phyloP scores from a whole-genome alignment of 2,329 filamentous ascomycete genomes.

The Neonectria magnoliae region DNA sequence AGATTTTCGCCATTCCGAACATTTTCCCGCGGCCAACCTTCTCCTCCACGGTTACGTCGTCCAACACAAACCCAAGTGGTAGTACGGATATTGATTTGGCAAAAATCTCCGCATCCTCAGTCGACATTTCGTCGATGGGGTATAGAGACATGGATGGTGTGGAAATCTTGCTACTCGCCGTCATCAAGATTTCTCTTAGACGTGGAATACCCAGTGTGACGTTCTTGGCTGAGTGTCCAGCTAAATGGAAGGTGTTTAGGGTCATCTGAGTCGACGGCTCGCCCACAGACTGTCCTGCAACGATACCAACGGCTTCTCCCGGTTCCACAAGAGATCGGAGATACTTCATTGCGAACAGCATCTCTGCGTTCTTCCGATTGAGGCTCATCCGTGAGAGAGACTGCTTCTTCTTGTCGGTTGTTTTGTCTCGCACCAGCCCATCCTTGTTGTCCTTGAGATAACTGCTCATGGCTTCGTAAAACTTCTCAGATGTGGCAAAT shows the following conservation, averaged over 20 bases:
- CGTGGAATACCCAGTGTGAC: conserved; percentile 98
- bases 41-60: conserved; percentile 84
- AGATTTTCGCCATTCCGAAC: conserved; percentile 81
- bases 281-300: conserved; percentile 95
- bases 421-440: conserved; percentile 62
- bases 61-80: conserved; percentile 83
- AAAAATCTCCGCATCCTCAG: conserved; percentile 78
- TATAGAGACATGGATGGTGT: conserved; percentile 91
- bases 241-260: conserved; percentile 98
- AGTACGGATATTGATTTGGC: conserved; percentile 92
- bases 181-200: conserved; percentile 98
- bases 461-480: conserved; percentile 75
- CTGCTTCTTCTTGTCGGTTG: conserved; percentile 46
- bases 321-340: conserved; percentile 91
- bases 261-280: conserved; percentile 99
- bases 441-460: conserved; percentile 84
- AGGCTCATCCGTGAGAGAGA: conserved; percentile 52
- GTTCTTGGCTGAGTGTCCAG: conserved; percentile 97
- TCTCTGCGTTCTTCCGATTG: conserved; percentile 80
- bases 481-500: conserved; percentile 90
- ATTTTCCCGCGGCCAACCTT: conserved; percentile 76
- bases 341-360: conserved; percentile 91
- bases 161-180: conserved; percentile 86
- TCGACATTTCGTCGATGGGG: conserved; percentile 76
- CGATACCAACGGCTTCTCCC: conserved; percentile 95